Percentiles rank a stretch among this genome's conserved stretches.
Conservation (phyloP, 2,329 filamentous ascomycete genomes). For the Waltergamsia citrina region DNA sequence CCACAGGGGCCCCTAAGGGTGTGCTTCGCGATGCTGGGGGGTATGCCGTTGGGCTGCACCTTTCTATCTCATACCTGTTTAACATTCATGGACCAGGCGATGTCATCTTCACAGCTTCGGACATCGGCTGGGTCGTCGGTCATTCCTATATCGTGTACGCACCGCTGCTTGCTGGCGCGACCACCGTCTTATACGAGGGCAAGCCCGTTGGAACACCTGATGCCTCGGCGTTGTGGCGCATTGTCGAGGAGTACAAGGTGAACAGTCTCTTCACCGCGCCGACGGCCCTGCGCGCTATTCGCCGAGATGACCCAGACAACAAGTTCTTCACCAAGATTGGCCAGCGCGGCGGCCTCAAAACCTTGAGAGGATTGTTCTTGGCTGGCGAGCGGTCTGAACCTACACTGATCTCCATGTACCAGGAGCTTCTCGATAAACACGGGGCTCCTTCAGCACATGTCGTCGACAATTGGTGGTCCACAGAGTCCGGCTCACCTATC, state of each 20-base stretch:
- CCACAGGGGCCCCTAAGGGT: slow-evolving; percentile 75
- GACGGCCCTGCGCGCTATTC: slow-evolving; percentile 77
- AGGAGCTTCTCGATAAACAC: slow-evolving; percentile 58
- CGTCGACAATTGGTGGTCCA: slow-evolving; percentile 54
- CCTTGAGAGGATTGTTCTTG: slow-evolving; percentile 67
- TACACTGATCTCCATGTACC: slow-evolving; percentile 73
- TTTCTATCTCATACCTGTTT: slow-evolving; percentile 77
- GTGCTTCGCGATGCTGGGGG: slow-evolving; percentile 76
- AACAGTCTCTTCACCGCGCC: slow-evolving; percentile 81
- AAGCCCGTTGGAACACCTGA: slow-evolving; percentile 87
- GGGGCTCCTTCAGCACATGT: slow-evolving; percentile 50
- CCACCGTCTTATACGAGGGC: slow-evolving; percentile 86
- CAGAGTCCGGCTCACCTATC: slow-evolving; percentile 49
- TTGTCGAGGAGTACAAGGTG: slow-evolving; percentile 77
- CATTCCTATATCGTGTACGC: slow-evolving; percentile 83
- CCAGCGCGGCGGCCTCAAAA: slow-evolving; percentile 58
- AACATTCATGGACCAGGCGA: slow-evolving; percentile 76
- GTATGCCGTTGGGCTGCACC: slow-evolving; percentile 74
- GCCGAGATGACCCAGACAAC: slow-evolving; percentile 74
- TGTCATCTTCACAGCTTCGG: slow-evolving; percentile 63
- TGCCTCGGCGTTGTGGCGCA: slow-evolving; percentile 79
- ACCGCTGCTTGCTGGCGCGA: slow-evolving; percentile 74
- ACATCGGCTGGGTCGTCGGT: slow-evolving; percentile 72
- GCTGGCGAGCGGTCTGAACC: slow-evolving; percentile 88
- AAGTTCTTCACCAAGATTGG: slow-evolving; percentile 54